Evolutionary conservation across 805 yeast species (phyloP).

Genomic region (Cyberlindnera maritima): DNA sequence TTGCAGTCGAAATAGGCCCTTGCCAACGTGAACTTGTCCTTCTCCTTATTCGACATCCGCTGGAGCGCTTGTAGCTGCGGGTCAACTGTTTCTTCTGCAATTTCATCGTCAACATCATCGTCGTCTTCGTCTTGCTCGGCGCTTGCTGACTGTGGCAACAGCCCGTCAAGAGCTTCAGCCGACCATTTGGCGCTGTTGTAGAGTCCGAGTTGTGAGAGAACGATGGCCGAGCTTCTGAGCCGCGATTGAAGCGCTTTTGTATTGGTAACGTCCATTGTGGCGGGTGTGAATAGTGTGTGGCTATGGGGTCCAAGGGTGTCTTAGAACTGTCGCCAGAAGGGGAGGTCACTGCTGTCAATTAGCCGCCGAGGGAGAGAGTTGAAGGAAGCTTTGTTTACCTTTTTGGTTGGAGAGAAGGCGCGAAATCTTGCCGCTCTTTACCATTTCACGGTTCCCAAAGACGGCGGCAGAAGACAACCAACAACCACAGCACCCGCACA

Average conservation of each 20-base stretch:
- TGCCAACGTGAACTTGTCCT: conserved; percentile 55
- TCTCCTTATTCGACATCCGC: conserved; percentile 30
- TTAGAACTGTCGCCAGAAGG: too few species aligned
- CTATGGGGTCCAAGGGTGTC: too few species aligned
- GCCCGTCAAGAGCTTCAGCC: conserved; percentile 74
- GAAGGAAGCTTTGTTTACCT: not conserved
- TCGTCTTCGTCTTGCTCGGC: conserved; percentile 15
- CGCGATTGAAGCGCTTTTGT: conserved; percentile 4
- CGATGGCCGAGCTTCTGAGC: conserved; percentile 37
- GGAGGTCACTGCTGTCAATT: too few species aligned
- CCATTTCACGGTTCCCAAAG: not conserved
- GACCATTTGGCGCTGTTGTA: conserved; percentile 79
- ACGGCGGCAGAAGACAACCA: too few species aligned
- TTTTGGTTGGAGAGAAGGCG: not conserved
- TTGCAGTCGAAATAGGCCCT: conserved; percentile 73
- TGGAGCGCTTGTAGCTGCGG: conserved; percentile 1
- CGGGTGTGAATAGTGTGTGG: too few species aligned
- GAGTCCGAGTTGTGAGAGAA: conserved; percentile 56
- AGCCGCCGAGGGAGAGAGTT: not conserved
- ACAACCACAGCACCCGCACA: not conserved
- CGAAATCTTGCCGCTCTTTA: not conserved
- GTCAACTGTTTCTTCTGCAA: not conserved
- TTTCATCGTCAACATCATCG: conserved; percentile 12
- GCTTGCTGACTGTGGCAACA: conserved; percentile 25
- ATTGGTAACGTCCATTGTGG: not conserved